Conservation (phyloP, 75 land plant genomes). For the Gnetum montanum region DNA sequence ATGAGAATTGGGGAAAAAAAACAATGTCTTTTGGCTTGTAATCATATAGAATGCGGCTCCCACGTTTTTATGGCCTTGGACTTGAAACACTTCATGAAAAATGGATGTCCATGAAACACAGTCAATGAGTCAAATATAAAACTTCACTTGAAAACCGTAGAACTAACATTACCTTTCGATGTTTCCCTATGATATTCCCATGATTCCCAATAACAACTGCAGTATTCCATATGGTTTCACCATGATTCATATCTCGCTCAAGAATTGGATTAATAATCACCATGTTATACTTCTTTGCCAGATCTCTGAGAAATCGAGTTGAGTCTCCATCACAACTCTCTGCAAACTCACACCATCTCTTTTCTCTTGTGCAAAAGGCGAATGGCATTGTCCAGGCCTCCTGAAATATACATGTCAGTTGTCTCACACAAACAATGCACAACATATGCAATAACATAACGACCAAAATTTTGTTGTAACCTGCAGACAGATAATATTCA, state of each 20-base stretch:
- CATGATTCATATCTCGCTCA: slow-evolving; percentile 91
- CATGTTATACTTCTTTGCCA: slow-evolving; percentile 86
- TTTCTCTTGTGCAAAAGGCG: slow-evolving; percentile 95
- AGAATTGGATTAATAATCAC: slow-evolving; percentile 91
- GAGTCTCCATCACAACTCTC: slow-evolving; percentile 87
- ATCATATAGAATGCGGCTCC: too few relatives aligned
- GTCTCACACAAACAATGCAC: not conserved
- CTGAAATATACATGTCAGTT: slow-evolving; percentile 25
- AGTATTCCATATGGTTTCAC: slow-evolving; percentile 94
- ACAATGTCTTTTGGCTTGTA: too few relatives aligned
- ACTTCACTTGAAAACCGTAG: not conserved
- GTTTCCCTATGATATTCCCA: slow-evolving; percentile 96
- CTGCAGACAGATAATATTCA: slow-evolving; percentile 91
- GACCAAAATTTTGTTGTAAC: slow-evolving; percentile 18
- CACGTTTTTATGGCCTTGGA: too few relatives aligned
- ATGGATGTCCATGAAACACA: not conserved
- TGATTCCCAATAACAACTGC: slow-evolving; percentile 93
- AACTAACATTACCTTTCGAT: slow-evolving; percentile 75
- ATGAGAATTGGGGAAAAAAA: too few relatives aligned
- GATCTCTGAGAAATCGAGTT: slow-evolving; percentile 62
- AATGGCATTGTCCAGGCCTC: slow-evolving; percentile 99
- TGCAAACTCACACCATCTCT: slow-evolving; percentile 99
- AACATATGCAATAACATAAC: not conserved
- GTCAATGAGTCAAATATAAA: not conserved
- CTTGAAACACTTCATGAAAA: not conserved